Conservation (phyloP, 129 eudicot species). For the Apium graveolens region DNA sequence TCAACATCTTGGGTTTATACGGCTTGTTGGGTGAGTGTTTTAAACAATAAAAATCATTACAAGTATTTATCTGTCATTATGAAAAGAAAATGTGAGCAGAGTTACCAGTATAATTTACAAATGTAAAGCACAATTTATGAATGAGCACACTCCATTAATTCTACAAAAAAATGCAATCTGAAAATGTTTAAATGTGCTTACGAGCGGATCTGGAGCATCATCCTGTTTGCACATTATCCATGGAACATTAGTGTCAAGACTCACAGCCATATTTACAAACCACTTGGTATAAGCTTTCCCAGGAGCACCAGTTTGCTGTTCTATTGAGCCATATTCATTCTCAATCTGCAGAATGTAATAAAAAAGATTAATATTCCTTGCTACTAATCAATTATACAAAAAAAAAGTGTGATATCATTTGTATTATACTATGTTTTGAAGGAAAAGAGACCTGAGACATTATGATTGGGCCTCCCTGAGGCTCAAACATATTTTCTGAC, state of each 20-base stretch:
- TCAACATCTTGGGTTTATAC: constrained; percentile 86
- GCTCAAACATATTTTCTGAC: constrained; percentile 67
- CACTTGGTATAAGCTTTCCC: constrained; percentile 78
- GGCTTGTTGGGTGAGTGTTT: constrained; percentile 61
- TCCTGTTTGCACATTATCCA: constrained; percentile 97
- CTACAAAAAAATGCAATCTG: neutral
- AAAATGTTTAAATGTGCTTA: constrained; percentile 20
- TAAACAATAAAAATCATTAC: constrained; percentile 94
- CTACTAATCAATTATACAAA: neutral
- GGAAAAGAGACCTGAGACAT: constrained; percentile 63
- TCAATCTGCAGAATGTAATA: constrained; percentile 46
- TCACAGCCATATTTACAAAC: constrained; percentile 80
- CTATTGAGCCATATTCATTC: constrained; percentile 80
- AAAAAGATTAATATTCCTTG: neutral
- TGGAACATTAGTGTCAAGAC: constrained; percentile 64
- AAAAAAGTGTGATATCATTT: neutral
- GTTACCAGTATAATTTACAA: neutral
- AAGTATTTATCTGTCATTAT: constrained; percentile 73
- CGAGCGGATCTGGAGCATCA: constrained; percentile 80
- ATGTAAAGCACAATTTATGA: neutral
- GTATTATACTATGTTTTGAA: neutral
- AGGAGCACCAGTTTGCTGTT: constrained; percentile 80
- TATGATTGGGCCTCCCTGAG: constrained; percentile 96
- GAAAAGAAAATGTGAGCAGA: neutral
- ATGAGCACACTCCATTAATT: neutral